These are phyloP conservation scores for Cardamine occulta DNA, from an alignment of 345 rosid species.

Conservation along the genomic window DNA sequence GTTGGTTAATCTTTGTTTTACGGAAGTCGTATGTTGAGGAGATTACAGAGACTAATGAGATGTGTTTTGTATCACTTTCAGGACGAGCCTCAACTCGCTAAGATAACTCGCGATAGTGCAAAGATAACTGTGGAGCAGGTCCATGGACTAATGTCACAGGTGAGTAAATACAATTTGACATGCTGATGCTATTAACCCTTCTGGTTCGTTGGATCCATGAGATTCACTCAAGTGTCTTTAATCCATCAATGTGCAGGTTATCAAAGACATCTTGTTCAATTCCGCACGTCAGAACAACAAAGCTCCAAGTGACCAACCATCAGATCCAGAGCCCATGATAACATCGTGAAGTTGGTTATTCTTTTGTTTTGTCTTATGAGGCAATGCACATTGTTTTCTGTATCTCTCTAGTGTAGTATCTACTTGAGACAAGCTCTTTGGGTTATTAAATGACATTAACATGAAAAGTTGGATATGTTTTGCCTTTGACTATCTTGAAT, in stretches of 20 bases:
- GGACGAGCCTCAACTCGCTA: constrained; percentile 97
- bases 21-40: background rate
- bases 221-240: background rate
- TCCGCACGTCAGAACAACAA: constrained; percentile 68
- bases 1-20: background rate
- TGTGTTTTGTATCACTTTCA: constrained; percentile 47
- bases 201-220: background rate
- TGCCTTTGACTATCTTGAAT: background rate
- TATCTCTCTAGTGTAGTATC: constrained; percentile 26
- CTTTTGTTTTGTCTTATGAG: constrained; percentile 29
- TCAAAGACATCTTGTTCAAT: constrained; percentile 95
- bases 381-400: constrained; percentile 28
- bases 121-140: constrained; percentile 98
- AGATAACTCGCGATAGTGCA: constrained; percentile 96
- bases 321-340: constrained; percentile 93
- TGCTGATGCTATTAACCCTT: background rate
- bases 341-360: constrained; percentile 59
- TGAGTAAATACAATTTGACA: constrained; percentile 39
- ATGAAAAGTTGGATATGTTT: constrained; percentile 11
- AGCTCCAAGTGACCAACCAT: constrained; percentile 51
- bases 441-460: constrained; percentile 28
- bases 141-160: constrained; percentile 99
- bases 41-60: background rate
- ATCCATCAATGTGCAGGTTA: constrained; percentile 57
- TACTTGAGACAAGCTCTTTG: constrained; percentile 20